These are phyloP conservation scores for Venturia nashicola DNA, from an alignment of 2,329 filamentous ascomycete species.

Conservation along the genomic window DNA sequence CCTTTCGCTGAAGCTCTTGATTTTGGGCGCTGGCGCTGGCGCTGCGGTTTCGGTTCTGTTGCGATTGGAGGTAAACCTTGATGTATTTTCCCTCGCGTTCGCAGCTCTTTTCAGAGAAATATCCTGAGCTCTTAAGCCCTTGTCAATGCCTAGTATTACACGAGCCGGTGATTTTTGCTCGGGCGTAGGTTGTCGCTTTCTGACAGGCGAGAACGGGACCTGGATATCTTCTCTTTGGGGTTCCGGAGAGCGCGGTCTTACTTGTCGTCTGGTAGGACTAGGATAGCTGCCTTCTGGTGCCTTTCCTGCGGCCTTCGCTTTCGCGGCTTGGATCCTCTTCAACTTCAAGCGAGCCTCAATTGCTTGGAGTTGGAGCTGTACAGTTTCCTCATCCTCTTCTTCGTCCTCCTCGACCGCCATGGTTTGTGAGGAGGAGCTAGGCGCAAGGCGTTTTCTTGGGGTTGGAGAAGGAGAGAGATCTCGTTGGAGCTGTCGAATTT, in stretches of 20 bases:
- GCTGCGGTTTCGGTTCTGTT: neutral
- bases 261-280: neutral
- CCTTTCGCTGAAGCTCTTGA: constrained; percentile 70
- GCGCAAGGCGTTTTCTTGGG: constrained; percentile 28
- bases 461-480: constrained; percentile 42
- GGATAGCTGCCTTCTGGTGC: neutral
- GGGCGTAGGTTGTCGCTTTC: constrained; percentile 31
- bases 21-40: constrained; percentile 6
- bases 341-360: constrained; percentile 81
- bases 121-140: constrained; percentile 67
- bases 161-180: constrained; percentile 65
- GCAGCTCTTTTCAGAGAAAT: constrained; percentile 56
- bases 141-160: constrained; percentile 77
- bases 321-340: constrained; percentile 60
- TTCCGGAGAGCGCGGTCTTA: constrained; percentile 15
- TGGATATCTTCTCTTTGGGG: constrained; percentile 37
- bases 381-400: constrained; percentile 69
- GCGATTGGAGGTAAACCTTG: neutral
- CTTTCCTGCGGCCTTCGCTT: constrained; percentile 29
- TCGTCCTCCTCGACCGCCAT: constrained; percentile 29
- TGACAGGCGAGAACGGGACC: constrained; percentile 63
- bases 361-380: constrained; percentile 74
- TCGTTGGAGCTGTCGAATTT: neutral
- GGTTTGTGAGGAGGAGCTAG: constrained; percentile 7
- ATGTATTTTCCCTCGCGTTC: constrained; percentile 1